Base-by-base conservation (phyloP, 441 rosid genomes). In the Euphorbia celastroides region DNA sequence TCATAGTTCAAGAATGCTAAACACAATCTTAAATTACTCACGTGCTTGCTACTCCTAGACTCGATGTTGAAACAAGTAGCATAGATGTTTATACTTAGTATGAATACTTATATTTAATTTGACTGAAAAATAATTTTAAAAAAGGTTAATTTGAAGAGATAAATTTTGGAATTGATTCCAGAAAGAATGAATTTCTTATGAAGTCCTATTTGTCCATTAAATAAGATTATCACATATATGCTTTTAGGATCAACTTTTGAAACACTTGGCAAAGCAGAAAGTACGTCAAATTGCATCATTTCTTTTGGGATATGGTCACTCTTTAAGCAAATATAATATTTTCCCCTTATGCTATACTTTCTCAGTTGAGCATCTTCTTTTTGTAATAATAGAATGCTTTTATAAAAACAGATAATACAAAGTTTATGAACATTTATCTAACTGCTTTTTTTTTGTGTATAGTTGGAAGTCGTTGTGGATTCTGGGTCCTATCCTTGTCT, bases 401-500 rank as follows among this genome's bases (percentile, higher is more conserved):
- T 11, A 8, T 13, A 16, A 5, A 0, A 17, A 46, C 3, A 46
- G 52, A 46, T 46, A 3, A 34, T 9, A 34, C 38, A 34, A 34
- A 34, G 4, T 34, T 34, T 34, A 34, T 34, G 38, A 34, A 34
- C 9, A 34, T 34, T 9, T 34, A 34, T 34, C 2, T 41, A 41
- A 3, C 44, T 41, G 12, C 3, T 9, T 48, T 16, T 6, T 44
- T 44, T 48, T 48, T 0, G 19, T 17, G 22, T 48, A 48, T 41
- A 41, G 54, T 25, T 16, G 27, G 26, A 60, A 60, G 44, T 19
- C 48, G 63, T 62, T 62, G 52, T 61, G 65, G 65, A 41, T 61
- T 61, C 19, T 41, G 54, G 65, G 52, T 7, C 65, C 65, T 14
- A 36, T 62, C 44, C n/a, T n/a, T n/a, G n/a, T n/a, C n/a, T n/a